phyloP scores from a whole-genome alignment of 2,329 filamentous ascomycete genomes.

The Emmonsiellopsis sp. region DNA sequence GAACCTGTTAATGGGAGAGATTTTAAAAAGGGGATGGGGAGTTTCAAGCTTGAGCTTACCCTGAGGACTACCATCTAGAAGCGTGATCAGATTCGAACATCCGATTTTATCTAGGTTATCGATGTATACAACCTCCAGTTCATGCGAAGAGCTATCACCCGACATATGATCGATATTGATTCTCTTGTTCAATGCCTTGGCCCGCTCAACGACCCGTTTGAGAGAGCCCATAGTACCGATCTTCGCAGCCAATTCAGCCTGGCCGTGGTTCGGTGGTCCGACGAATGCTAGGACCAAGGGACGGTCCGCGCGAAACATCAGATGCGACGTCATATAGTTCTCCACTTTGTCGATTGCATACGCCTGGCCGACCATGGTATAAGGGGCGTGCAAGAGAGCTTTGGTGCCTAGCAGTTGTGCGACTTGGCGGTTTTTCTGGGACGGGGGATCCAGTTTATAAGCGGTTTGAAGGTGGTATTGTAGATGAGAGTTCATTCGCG shows the following conservation, averaged over 20 bases:
- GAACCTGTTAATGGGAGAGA: not conserved
- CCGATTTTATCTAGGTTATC: constrained; percentile 21
- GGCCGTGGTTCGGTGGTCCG: constrained; percentile 10
- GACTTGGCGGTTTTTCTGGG: not conserved
- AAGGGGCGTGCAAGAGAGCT: not conserved
- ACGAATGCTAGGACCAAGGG: constrained; percentile 9
- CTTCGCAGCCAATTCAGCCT: constrained; percentile 6
- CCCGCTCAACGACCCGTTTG: not conserved
- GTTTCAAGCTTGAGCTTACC: constrained; percentile 2
- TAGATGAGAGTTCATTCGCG: constrained; percentile 1
- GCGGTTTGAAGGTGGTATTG: constrained; percentile 6
- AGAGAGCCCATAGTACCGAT: constrained; percentile 3
- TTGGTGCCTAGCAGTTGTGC: not conserved
- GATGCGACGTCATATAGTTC: constrained; percentile 3
- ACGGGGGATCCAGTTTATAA: not conserved
- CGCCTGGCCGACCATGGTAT: constrained; percentile 7
- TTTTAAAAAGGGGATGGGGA: constrained; percentile 27
- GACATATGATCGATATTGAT: not conserved
- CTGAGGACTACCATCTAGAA: constrained; percentile 24
- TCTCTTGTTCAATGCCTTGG: not conserved
- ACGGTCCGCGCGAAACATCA: not conserved
- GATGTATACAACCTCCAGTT: constrained; percentile 4
- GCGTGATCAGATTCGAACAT: constrained; percentile 40
- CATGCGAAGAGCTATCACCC: not conserved
- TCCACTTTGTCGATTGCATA: constrained; percentile 5